phyloP scores from a whole-genome alignment of 2,329 filamentous ascomycete species.

The Calonectria pauciramosa region DNA sequence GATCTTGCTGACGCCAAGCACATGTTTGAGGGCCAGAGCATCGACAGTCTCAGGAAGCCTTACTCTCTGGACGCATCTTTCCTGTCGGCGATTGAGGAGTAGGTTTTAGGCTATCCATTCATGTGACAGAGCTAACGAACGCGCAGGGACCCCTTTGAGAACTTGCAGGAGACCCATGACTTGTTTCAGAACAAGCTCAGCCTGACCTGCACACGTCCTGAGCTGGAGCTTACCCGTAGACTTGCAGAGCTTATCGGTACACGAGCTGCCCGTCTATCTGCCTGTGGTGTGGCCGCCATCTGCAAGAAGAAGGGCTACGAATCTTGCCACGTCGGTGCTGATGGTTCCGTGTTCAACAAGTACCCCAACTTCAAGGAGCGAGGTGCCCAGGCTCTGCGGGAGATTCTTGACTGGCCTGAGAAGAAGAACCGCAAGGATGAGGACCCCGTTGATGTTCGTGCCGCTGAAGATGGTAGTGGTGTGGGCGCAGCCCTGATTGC shows the following conservation, averaged over 20 bases:
- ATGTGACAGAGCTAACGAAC: slow-evolving; percentile 31
- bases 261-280: slow-evolving; percentile 90
- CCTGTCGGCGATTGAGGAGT: slow-evolving; percentile 92
- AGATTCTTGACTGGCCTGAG: slow-evolving; percentile 93
- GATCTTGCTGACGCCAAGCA: slow-evolving; percentile 86
- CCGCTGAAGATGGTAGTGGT: slow-evolving; percentile 95
- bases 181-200: slow-evolving; percentile 83
- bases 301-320: slow-evolving; percentile 95
- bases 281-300: slow-evolving; percentile 95
- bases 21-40: slow-evolving; percentile 89
- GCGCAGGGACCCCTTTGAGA: slow-evolving; percentile 89
- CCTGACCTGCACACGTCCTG: slow-evolving; percentile 78
- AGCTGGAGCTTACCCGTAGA: slow-evolving; percentile 90
- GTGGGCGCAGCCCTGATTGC: slow-evolving; percentile 98
- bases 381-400: slow-evolving; percentile 88
- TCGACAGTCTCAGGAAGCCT: slow-evolving; percentile 83
- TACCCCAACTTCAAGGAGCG: slow-evolving; percentile 98
- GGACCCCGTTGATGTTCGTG: slow-evolving; percentile 88
- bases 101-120: slow-evolving; percentile 48
- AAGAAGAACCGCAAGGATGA: slow-evolving; percentile 78
- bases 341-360: slow-evolving; percentile 98
- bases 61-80: slow-evolving; percentile 96
- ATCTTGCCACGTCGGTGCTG: slow-evolving; percentile 93
- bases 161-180: slow-evolving; percentile 89
- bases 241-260: slow-evolving; percentile 95